Conservation (phyloP, 1,284 basidiomycete genomes). For the Cerrena zonata region DNA sequence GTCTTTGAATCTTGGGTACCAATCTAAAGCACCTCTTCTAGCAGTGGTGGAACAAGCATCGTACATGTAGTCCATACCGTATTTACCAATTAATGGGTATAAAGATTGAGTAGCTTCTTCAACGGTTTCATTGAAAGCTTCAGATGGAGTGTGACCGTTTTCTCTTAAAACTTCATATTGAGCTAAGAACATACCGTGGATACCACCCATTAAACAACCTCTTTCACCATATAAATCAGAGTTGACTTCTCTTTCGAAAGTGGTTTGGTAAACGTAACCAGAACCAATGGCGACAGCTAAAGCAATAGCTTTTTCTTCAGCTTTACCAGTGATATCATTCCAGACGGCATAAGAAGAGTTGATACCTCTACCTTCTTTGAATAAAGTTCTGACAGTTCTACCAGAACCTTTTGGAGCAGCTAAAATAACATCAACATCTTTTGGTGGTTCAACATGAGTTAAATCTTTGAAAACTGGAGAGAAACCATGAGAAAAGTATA, state of each 20-base stretch:
- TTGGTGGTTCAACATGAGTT: conserved; percentile 87
- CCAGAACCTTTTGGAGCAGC: conserved; percentile 99
- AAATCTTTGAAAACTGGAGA: conserved; percentile 98
- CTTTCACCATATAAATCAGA: conserved; percentile 99
- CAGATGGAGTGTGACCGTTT: conserved; percentile 96
- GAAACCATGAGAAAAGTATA: conserved; percentile 99
- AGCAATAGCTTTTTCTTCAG: conserved; percentile 94
- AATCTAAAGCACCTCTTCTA: conserved; percentile 95
- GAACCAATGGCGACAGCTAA: conserved; percentile 93
- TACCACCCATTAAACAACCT: conserved; percentile 96
- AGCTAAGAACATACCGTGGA: conserved; percentile 98
- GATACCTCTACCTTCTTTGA: conserved; percentile 98
- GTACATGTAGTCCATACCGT: conserved; percentile 99
- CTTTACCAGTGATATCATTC: conserved; percentile 95
- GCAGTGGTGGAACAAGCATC: conserved; percentile 98
- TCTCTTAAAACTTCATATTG: conserved; percentile 98
- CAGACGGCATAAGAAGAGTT: conserved; percentile 85
- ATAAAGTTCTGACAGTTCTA: conserved; percentile 96
- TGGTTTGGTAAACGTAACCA: conserved; percentile 97
- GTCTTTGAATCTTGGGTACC: conserved; percentile 97
- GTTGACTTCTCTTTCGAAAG: conserved; percentile 99
- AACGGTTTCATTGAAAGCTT: conserved; percentile 99
- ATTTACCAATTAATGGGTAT: conserved; percentile 92
- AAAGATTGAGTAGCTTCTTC: conserved; percentile 99
- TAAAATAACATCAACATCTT: conserved; percentile 96